Evolutionary conservation across 495 filamentous ascomycete species (phyloP).

Genomic region (Penicillium desertorum): DNA sequence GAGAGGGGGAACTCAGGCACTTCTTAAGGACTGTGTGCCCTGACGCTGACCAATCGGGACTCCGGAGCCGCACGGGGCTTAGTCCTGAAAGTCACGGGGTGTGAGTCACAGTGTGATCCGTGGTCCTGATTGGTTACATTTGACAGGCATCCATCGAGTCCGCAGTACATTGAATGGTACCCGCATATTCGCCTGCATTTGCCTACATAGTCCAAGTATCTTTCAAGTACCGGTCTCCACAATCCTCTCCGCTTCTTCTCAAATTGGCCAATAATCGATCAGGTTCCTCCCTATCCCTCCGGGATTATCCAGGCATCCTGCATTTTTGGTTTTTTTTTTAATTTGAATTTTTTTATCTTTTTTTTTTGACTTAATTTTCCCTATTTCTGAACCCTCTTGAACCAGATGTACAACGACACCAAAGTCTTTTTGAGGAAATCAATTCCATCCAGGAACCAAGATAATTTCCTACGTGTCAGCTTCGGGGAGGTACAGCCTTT

Average conservation of each 20-base stretch:
- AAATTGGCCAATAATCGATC: conserved; percentile 23
- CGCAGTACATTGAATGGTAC: conserved; percentile 2
- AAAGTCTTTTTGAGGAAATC: not conserved
- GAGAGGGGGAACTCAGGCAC: conserved; percentile 39
- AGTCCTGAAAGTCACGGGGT: conserved; percentile 36
- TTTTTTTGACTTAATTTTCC: not conserved
- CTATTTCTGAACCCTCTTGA: not conserved
- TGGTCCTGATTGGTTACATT: conserved; percentile 28
- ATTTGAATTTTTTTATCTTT: not conserved
- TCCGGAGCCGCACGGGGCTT: conserved; percentile 21
- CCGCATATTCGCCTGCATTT: not conserved
- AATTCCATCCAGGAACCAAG: not conserved
- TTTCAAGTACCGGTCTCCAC: not conserved
- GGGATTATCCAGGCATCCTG: conserved; percentile 14
- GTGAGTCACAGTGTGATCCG: conserved; percentile 38
- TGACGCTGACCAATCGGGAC: conserved; percentile 25
- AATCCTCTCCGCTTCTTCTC: not conserved
- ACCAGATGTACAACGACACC: not conserved
- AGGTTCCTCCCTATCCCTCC: not conserved
- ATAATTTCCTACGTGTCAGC: too few species aligned
- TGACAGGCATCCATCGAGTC: not conserved
- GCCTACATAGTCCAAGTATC: conserved; percentile 9
- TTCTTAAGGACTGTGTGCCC: conserved; percentile 42
- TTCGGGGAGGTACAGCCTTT: not conserved
- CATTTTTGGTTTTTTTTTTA: not conserved